Conservation (phyloP, 2,329 filamentous ascomycete species). For the Dothistroma pini region DNA sequence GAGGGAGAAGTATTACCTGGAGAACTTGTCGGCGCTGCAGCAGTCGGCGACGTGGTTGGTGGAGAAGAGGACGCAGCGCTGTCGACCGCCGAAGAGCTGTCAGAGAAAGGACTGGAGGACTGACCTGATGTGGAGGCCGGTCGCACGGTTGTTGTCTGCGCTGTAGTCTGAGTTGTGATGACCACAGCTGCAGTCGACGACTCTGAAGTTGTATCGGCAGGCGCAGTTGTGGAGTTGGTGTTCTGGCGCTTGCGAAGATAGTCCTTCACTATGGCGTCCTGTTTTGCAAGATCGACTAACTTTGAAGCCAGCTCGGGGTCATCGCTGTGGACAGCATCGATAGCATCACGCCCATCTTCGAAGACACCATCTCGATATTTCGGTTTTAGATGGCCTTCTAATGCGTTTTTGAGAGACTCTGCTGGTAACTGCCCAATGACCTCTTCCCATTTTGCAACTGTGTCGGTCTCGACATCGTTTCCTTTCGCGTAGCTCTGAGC, state of each 20-base stretch:
- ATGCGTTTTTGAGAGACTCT: conserved; percentile 60
- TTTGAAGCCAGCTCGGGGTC: conserved; percentile 61
- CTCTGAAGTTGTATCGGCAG: conserved; percentile 26
- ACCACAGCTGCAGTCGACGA: conserved; percentile 27
- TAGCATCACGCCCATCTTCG: conserved; percentile 59
- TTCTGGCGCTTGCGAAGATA: conserved; percentile 44
- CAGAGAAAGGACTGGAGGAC: conserved; percentile 17
- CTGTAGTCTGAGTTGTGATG: conserved; percentile 23
- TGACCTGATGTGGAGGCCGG: conserved; percentile 18
- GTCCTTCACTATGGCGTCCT: conserved; percentile 32
- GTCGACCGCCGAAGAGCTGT: conserved; percentile 4
- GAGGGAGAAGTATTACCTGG: conserved; percentile 19
- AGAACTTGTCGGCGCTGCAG: conserved; percentile 12
- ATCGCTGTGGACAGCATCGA: conserved; percentile 59
- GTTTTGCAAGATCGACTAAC: conserved; percentile 61
- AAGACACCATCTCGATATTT: conserved; percentile 68
- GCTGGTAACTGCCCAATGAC: conserved; percentile 56
- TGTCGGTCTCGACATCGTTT: conserved; percentile 20
- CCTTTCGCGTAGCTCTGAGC: conserved; percentile 17
- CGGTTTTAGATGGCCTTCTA: conserved; percentile 60
- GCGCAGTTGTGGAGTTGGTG: conserved; percentile 22
- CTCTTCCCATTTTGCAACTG: conserved; percentile 47
- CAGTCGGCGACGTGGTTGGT: background rate
- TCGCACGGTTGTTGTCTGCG: conserved; percentile 6
- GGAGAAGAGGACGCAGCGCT: conserved; percentile 2